Conservation (phyloP, 441 rosid species). For the Syzygium syzygioides region DNA sequence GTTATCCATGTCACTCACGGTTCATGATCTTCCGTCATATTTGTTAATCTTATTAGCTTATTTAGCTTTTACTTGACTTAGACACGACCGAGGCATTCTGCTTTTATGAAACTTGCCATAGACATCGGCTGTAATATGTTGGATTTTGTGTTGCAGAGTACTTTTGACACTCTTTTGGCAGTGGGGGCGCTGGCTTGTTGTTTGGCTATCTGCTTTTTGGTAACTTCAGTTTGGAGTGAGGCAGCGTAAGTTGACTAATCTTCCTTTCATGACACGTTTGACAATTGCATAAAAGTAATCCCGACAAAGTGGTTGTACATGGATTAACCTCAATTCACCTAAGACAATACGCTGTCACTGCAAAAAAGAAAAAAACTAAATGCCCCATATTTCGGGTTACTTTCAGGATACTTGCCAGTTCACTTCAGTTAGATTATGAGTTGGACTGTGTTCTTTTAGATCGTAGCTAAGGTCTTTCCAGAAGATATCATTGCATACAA, state of each 20-base stretch:
- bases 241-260: conserved; percentile 20
- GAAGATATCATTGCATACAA: background rate
- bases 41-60: background rate
- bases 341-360: background rate
- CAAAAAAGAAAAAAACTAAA: background rate
- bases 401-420: background rate
- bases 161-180: conserved; percentile 56
- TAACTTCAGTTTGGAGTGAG: conserved; percentile 20
- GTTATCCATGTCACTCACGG: background rate
- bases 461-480: background rate
- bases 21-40: background rate
- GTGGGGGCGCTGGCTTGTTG: conserved; percentile 37
- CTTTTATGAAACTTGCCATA: background rate
- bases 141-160: conserved; percentile 48
- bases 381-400: background rate
- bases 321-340: background rate
- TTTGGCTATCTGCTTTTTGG: conserved; percentile 33
- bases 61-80: background rate
- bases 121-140: background rate
- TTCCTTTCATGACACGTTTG: background rate
- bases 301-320: background rate
- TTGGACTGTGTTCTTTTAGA: background rate
- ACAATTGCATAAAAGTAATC: background rate
- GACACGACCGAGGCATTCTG: background rate
- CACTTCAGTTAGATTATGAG: background rate